Percentiles rank a stretch among this genome's conserved stretches.
These are phyloP conservation scores for Lablab purpureus DNA, from an alignment of 306 rosid genomes.

Conservation along the genomic window DNA sequence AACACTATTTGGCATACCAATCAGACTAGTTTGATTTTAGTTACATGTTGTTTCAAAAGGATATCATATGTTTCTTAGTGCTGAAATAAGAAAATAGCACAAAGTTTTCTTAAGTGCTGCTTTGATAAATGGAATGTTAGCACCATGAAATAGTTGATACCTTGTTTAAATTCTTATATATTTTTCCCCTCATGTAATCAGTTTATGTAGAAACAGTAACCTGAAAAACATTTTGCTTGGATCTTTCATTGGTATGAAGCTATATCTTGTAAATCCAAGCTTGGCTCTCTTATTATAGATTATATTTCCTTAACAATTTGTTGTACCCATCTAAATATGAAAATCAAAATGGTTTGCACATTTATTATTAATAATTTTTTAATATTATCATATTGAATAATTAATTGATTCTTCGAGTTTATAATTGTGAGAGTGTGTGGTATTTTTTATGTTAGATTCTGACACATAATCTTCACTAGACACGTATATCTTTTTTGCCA, in stretches of 20 bases:
- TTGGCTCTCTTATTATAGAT: slow-evolving; percentile 23
- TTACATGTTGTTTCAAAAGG: slow-evolving; percentile 15
- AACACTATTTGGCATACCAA: slow-evolving; percentile 8
- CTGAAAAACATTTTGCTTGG: background rate
- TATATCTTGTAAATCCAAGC: slow-evolving; percentile 8
- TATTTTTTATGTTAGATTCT: slow-evolving; percentile 28
- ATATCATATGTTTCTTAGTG: background rate
- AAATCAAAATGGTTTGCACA: background rate
- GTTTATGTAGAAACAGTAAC: background rate
- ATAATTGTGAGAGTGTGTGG: background rate
- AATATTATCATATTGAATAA: slow-evolving; percentile 23
- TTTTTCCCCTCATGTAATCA: background rate
- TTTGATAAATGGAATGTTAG: background rate
- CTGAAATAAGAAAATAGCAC: background rate
- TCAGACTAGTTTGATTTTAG: background rate
- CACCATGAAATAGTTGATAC: slow-evolving; percentile 31
- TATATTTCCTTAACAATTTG: slow-evolving; percentile 31
- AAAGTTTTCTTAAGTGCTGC: slow-evolving; percentile 22
- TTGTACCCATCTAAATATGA: slow-evolving; percentile 17
- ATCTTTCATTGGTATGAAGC: slow-evolving; percentile 1
- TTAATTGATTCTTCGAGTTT: slow-evolving; percentile 11
- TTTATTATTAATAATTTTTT: slow-evolving; percentile 21
- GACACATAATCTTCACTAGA: slow-evolving; percentile 30
- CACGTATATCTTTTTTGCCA: slow-evolving; percentile 48
- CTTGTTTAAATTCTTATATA: slow-evolving; percentile 21